These are phyloP conservation scores for Plasmodium adleri DNA, from an alignment of 169 alveolate species.

Conservation along the genomic window DNA sequence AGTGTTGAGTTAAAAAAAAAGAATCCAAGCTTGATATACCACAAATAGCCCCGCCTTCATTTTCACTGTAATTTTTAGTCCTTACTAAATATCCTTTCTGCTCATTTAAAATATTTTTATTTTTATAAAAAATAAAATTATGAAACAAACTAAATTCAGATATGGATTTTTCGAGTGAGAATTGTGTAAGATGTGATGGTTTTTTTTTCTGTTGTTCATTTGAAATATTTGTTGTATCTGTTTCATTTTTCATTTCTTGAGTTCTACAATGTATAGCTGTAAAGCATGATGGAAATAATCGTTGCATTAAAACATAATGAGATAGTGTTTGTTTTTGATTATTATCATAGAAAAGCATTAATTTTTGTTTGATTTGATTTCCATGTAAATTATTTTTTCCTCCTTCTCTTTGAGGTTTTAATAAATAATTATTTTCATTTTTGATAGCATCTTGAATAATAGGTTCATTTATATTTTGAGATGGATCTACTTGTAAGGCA, in stretches of 20 bases:
- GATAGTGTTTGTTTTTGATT: conserved; percentile 53
- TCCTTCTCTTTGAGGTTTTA: conserved; percentile 91
- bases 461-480: conserved; percentile 13
- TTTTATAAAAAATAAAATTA: conserved; percentile 43
- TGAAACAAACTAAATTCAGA: conserved; percentile 61
- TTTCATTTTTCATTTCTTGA: conserved; percentile 3
- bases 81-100: conserved; percentile 85
- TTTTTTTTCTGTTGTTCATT: conserved; percentile 28
- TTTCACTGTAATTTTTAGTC: conserved; percentile 79
- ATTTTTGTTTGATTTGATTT: conserved; percentile 67
- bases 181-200: conserved; percentile 8
- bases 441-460: conserved; percentile 73
- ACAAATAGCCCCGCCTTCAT: conserved; percentile 88
- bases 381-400: conserved; percentile 89
- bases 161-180: conserved; percentile 51
- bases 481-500: conserved; percentile 76
- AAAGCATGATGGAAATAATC: conserved; percentile 42
- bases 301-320: conserved; percentile 53
- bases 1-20: conserved; percentile 76
- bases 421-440: conserved; percentile 77
- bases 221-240: conserved; percentile 69
- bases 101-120: conserved; percentile 76
- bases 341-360: conserved; percentile 68
- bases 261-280: conserved; percentile 46
- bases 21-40: conserved; percentile 86